Base-by-base conservation (phyloP, 208 protist genomes). In the Vickermania spadyakhi region DNA sequence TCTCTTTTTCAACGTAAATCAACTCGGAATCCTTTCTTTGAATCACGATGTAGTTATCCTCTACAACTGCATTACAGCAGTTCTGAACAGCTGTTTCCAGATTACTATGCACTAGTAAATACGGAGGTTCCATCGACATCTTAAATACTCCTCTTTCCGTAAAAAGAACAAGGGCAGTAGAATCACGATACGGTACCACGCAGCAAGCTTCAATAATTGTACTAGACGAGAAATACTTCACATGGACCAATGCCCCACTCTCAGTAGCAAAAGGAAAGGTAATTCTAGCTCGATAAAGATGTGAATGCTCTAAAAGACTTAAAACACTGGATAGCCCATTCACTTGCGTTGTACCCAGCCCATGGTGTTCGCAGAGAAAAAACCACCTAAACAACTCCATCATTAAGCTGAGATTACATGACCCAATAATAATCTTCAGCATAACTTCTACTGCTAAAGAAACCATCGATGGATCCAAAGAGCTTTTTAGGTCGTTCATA, bases 401-500 rank as follows among this genome's bases (percentile, higher is more conserved):
- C 36, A 45, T 7, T n/a, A 45, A 45, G 36, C 18, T 45, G 11
- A 18, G 11, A 45, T 45, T 18, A 7, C 36, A 7, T 45, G 36
- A 45, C 11, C 36, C 36, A n/a, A 45, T 18, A 11, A 26, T 2
- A 3, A 58, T 29, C 51, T 54, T 53, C 7, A 36, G 25, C 36
- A 22, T 18, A 50, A 72, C 62, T 3, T 49, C 23, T 0, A 2
- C 1, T 3, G 28, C 27, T 13, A 50, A 21, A 14, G 57, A 21
- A 3, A 26, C 25, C 3, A 13, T 7, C 21, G 30, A 61, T 27
- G 66, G 25, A 1, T 13, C 30, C 13, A 56, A 30, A 21, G 78
- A 60, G 14, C 29, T 42, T 45, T 90, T 73, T 41, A 83, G 61
- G 31, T 89, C 77, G 18, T 70, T 60, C 18, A 88, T 54, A 28